Evolutionary conservation across 2,329 filamentous ascomycete species (phyloP).

Genomic region (Fragosphaeria purpurea): DNA sequence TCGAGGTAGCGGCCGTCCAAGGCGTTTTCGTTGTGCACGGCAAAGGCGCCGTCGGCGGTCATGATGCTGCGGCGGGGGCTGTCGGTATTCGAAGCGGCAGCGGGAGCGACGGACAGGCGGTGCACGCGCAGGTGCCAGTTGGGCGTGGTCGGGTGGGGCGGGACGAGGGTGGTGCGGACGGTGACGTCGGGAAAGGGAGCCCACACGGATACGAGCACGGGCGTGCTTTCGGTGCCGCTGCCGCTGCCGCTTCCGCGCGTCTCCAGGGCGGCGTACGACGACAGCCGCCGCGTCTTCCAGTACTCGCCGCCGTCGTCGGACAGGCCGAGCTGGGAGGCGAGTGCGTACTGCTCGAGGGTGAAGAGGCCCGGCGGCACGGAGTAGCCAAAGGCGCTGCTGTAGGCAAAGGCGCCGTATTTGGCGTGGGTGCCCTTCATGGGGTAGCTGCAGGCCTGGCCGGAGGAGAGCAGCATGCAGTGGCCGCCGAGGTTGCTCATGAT

Average conservation of each 20-base stretch:
- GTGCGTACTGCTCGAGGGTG: slow-evolving; percentile 65
- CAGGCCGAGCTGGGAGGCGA: slow-evolving; percentile 65
- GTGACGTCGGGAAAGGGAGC: slow-evolving; percentile 59
- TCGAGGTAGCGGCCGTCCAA: slow-evolving; percentile 35
- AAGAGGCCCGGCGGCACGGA: slow-evolving; percentile 68
- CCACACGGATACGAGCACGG: slow-evolving; percentile 61
- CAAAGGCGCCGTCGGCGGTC: slow-evolving; percentile 67
- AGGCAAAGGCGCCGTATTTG: slow-evolving; percentile 72
- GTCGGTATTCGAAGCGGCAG: not conserved
- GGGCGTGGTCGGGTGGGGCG: slow-evolving; percentile 45
- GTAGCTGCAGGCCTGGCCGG: slow-evolving; percentile 73
- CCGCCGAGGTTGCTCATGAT: slow-evolving; percentile 63
- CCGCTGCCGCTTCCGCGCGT: slow-evolving; percentile 27
- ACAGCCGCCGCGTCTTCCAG: slow-evolving; percentile 66
- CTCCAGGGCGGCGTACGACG: slow-evolving; percentile 54
- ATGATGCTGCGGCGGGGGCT: slow-evolving; percentile 40
- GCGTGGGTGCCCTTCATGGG: slow-evolving; percentile 73
- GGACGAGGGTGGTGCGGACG: slow-evolving; percentile 55
- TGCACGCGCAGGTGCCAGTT: slow-evolving; percentile 65
- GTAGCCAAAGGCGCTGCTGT: slow-evolving; percentile 66
- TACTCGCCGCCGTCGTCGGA: slow-evolving; percentile 69
- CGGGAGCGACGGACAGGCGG: slow-evolving; percentile 44
- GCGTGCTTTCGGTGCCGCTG: slow-evolving; percentile 19
- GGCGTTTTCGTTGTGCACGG: slow-evolving; percentile 48
- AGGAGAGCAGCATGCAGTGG: slow-evolving; percentile 65